Evolutionary conservation across 2,329 filamentous ascomycete species (phyloP), one percentile per base, ranked within the genome.

Genomic region (Drechslerella dactyloides): DNA sequence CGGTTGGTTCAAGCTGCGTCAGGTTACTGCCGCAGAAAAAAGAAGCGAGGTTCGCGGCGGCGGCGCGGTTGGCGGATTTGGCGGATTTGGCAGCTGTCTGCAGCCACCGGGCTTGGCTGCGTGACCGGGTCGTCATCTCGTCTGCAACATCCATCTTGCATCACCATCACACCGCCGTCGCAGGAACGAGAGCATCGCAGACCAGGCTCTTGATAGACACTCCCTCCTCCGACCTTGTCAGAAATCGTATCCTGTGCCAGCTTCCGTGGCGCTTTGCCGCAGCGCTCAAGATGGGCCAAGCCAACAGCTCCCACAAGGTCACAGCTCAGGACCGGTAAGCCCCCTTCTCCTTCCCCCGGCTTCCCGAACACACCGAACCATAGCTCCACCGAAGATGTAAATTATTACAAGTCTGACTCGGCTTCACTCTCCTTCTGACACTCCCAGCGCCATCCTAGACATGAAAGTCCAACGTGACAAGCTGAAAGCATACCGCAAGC

Each of bases 391-490:
- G 53, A 44, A 52, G 13, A 60, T 50, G 1, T 6, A 46, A 57
- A 52, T 53, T 33, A 62, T 11, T 53, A 37, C 42, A 51, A 56
- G 54, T 72, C 61, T 65, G 53, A 64, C 60, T 1, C 33, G 60
- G 55, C 35, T 21, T 63, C 35, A 61, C 33, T 40, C 37, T 57
- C 46, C 60, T 57, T 72, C 68, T 72, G 68, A 72, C 68, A 64
- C 53, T 56, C 48, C 58, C 35, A 97, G 93, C 82, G 93, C 93
- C 70, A 97, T 97, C 81, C 89, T 97, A 78, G 93, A 97, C 82
- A 90, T 97, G 82, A 97, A 97, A 83, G 91, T 87, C 81, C 93
- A 97, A 82, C 93, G 94, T 80, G 94, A 99, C 84, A 96, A 92
- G 80, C 88, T 99, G 2, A 93, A 96, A 78, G 92, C 96, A 80